phyloP scores from a whole-genome alignment of 768 basidiomycete species.

The Termitomyces heimii region DNA sequence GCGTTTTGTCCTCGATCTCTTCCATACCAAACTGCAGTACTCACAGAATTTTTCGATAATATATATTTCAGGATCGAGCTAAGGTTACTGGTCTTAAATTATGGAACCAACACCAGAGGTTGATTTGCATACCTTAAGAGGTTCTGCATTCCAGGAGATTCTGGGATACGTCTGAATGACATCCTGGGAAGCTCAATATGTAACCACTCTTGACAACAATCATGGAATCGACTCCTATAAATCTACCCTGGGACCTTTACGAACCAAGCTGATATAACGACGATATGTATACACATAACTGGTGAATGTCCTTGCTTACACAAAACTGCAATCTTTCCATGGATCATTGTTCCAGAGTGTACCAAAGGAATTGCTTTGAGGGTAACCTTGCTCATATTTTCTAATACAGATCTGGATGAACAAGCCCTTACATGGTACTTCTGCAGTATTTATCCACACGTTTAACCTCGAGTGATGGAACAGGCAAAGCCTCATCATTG shows the following conservation, averaged over 20 bases:
- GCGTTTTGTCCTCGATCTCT: slow-evolving; percentile 30
- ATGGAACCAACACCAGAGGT: background rate
- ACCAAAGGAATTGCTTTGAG: slow-evolving; percentile 41
- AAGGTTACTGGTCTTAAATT: background rate
- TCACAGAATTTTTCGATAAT: slow-evolving; percentile 39
- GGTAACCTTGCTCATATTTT: slow-evolving; percentile 47
- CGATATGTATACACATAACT: no score
- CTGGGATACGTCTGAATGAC: slow-evolving; percentile 55
- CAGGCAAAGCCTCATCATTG: slow-evolving; percentile 29
- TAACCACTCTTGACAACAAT: slow-evolving; percentile 54
- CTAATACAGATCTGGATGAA: slow-evolving; percentile 16
- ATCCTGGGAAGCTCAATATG: slow-evolving; percentile 50
- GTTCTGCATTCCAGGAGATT: slow-evolving; percentile 55
- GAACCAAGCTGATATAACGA: slow-evolving; percentile 36
- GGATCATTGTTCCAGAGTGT: slow-evolving; percentile 37
- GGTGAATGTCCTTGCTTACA: slow-evolving; percentile 24
- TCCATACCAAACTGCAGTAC: slow-evolving; percentile 32
- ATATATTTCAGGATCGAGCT: slow-evolving; percentile 55
- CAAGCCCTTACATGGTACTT: slow-evolving; percentile 39
- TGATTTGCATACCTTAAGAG: slow-evolving; percentile 38
- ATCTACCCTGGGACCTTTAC: slow-evolving; percentile 37
- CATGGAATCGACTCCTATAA: slow-evolving; percentile 40
- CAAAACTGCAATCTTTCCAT: slow-evolving; percentile 54
- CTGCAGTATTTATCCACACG: slow-evolving; percentile 58
- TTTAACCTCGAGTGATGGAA: slow-evolving; percentile 50